Conservation (phyloP, 129 eudicot species). For the Erigeron canadensis region DNA sequence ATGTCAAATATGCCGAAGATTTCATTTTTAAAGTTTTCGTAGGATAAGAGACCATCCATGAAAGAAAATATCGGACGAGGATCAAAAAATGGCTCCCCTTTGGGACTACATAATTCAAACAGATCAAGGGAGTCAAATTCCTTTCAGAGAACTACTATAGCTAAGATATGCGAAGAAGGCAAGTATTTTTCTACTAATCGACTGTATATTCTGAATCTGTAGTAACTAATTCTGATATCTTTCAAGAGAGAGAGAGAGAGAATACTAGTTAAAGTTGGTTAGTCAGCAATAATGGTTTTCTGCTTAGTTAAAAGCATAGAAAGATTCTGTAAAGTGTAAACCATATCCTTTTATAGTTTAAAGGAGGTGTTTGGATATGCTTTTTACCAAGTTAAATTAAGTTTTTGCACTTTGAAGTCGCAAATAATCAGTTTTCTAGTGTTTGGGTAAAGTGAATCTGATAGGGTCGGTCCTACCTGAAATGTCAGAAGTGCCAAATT, state of each 20-base stretch:
- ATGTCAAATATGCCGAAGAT: background rate
- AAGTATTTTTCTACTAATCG: constrained; percentile 30
- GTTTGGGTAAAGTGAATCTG: background rate
- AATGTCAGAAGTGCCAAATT: too few species aligned
- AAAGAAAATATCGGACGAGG: constrained; percentile 53
- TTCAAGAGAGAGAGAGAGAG: background rate
- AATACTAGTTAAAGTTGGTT: background rate
- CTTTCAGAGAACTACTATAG: constrained; percentile 73
- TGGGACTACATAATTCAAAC: constrained; percentile 53
- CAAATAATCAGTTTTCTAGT: background rate
- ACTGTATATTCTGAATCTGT: constrained; percentile 6
- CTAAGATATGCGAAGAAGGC: constrained; percentile 96
- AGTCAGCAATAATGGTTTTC: background rate
- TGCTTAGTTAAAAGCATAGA: background rate
- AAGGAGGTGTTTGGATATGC: background rate
- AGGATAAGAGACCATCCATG: constrained; percentile 80
- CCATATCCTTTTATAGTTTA: constrained; percentile 5
- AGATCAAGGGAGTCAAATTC: constrained; percentile 54
- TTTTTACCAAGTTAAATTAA: background rate
- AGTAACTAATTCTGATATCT: constrained; percentile 3
- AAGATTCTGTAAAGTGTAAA: constrained; percentile 15
- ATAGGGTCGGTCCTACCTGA: too few species aligned
- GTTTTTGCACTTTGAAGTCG: background rate
- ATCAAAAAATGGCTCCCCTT: constrained; percentile 47
- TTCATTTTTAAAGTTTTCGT: constrained; percentile 22